phyloP scores from a whole-genome alignment of 108 stramenopile genomes.

The Fragilaria crotonensis region DNA sequence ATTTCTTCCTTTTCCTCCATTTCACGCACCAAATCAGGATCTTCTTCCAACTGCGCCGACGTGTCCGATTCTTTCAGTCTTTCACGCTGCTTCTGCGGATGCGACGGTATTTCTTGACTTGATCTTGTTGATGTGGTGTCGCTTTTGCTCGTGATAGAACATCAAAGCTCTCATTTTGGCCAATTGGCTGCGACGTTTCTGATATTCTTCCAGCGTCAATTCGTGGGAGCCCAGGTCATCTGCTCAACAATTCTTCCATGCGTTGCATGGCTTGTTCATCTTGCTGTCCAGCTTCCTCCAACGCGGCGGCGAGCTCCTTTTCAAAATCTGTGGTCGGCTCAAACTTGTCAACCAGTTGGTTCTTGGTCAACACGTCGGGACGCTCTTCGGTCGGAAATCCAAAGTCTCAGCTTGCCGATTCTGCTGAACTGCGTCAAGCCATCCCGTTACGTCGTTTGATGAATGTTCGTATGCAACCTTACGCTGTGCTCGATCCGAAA shows the following conservation, averaged over 20 bases:
- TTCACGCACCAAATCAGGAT: conserved; percentile 60
- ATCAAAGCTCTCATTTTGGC: conserved; percentile 93
- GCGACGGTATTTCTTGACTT: conserved; percentile 95
- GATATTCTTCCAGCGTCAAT: conserved; percentile 84
- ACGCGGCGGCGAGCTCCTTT: conserved; percentile 74
- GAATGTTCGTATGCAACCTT: conserved; percentile 78
- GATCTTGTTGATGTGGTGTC: conserved; percentile 98
- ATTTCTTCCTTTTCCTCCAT: conserved; percentile 87
- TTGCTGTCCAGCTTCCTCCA: conserved; percentile 79
- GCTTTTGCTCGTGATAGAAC: conserved; percentile 98
- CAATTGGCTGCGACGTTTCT: conserved; percentile 88
- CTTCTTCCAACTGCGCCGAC: conserved; percentile 54
- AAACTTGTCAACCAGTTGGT: conserved; percentile 75
- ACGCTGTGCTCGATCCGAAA: conserved; percentile 79
- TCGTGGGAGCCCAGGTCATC: conserved; percentile 84
- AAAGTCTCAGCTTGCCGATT: conserved; percentile 90
- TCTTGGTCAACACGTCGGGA: conserved; percentile 32
- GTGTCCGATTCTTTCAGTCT: conserved; percentile 67
- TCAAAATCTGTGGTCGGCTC: conserved; percentile 88
- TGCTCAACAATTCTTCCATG: conserved; percentile 34
- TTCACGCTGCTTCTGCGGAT: conserved; percentile 84
- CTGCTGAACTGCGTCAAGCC: conserved; percentile 77
- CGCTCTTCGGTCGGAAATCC: conserved; percentile 80
- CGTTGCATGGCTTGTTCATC: conserved; percentile 70
- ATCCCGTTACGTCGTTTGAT: conserved; percentile 63